Percentiles rank a stretch among this genome's conserved stretches.
Conservation (phyloP, 208 protist genomes). For the Leptomonas pyrrhocoris region DNA sequence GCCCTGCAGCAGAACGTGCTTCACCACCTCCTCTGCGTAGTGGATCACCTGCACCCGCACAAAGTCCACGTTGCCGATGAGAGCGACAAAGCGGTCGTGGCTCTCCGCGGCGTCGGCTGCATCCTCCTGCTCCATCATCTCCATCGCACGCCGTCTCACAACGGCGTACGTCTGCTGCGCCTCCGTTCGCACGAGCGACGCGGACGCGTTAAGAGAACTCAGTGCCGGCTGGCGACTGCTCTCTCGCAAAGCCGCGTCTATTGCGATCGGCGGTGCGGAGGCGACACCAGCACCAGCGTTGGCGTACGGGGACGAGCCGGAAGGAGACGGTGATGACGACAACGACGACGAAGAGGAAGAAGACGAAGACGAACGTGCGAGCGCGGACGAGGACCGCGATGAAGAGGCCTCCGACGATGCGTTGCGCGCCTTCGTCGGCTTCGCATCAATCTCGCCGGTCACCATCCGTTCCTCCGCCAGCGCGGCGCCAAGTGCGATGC, state of each 20-base stretch:
- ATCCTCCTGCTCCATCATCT: constrained; percentile 57
- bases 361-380: constrained; percentile 1
- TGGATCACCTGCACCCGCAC: constrained; percentile 71
- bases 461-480: constrained; percentile 32
- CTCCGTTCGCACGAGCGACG: not conserved
- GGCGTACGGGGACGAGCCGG: not conserved
- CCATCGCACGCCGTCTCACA: constrained; percentile 51
- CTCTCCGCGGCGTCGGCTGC: constrained; percentile 65
- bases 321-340: not conserved
- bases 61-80: constrained; percentile 70
- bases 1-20: constrained; percentile 28
- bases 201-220: not conserved
- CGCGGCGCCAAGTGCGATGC: constrained; percentile 29
- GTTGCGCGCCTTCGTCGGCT: not conserved
- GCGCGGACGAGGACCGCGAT: not conserved
- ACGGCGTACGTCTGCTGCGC: constrained; percentile 21
- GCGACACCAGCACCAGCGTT: not conserved
- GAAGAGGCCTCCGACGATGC: not conserved
- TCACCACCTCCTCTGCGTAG: constrained; percentile 46
- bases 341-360: constrained; percentile 4
- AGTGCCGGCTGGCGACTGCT: not conserved
- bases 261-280: too few species aligned
- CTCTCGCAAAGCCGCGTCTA: not conserved
- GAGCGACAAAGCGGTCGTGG: constrained; percentile 56
- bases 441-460: not conserved